Evolutionary conservation across 495 filamentous ascomycete species (phyloP).

Genomic region (Terfezia boudieri): DNA sequence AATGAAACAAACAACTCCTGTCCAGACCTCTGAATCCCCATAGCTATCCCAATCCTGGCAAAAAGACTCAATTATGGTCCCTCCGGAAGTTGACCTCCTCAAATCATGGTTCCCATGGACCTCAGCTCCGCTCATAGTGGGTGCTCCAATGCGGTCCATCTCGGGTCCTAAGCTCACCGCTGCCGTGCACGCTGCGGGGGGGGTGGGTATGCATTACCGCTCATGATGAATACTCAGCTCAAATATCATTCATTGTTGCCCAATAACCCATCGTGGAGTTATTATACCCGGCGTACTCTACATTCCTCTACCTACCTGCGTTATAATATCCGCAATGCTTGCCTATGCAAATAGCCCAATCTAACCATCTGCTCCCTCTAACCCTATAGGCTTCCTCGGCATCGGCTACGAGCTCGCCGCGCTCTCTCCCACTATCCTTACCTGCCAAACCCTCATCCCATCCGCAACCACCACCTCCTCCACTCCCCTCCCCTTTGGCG

Average conservation of each 20-base stretch:
- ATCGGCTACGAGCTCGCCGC: constrained; percentile 18
- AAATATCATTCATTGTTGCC: not conserved
- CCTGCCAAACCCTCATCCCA: constrained; percentile 3
- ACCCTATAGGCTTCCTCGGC: constrained; percentile 21
- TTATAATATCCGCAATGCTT: not conserved
- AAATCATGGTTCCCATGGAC: constrained; percentile 39
- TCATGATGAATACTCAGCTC: no score
- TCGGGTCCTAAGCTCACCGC: constrained; percentile 35
- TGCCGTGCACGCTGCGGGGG: constrained; percentile 41
- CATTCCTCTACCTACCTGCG: not conserved
- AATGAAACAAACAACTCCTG: not conserved
- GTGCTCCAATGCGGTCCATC: constrained; percentile 54
- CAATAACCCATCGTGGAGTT: not conserved
- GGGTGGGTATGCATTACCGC: constrained; percentile 26
- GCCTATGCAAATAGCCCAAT: not conserved
- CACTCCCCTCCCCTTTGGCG: constrained; percentile 23
- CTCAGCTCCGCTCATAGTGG: constrained; percentile 35
- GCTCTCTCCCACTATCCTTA: constrained; percentile 13
- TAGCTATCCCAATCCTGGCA: not conserved
- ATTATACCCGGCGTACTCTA: not conserved
- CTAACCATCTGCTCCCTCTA: not conserved
- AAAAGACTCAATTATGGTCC: not conserved
- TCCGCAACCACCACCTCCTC: constrained; percentile 4
- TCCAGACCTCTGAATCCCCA: not conserved
- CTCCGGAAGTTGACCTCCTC: not conserved